Evolutionary conservation across 2,329 filamentous ascomycete species (phyloP), one percentile per base, ranked within the genome.

Genomic region (Phoma sp.): DNA sequence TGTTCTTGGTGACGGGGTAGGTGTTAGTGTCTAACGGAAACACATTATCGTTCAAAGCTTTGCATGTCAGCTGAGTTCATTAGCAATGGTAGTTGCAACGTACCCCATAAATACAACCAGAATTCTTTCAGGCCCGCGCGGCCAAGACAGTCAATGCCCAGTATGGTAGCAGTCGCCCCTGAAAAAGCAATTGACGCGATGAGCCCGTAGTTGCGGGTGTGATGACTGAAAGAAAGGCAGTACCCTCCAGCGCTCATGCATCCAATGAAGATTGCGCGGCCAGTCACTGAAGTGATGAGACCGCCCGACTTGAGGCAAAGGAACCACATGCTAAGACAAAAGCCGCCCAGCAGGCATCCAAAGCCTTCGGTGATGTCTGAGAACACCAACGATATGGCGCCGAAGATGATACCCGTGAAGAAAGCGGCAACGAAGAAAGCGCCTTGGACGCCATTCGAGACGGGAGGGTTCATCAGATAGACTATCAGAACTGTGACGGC

Each of bases 121-220:
- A 97, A 97, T 73, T 98, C 94, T 74, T 96, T 97, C 65, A 96
- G 79, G 0, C 94, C 94, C n/a, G 92, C 92, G 59, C 87, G 82
- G 67, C 88, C 94, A 67, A 94, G 96, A 74, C 92, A 96, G 73
- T 98, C 94, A 54, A 98, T 90, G 2, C 94, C 94, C 2, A 98
- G 76, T 13, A 96, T 84, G 0, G 89, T 81, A 3, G 85, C 85
- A 0, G 92, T 96, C 3, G 92, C 88, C 7, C 94, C 94, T 4
- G 86, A 83, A 70, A 97, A 96, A 0, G 93, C 85, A 12, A 92
- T 92, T 43, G 85, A 85, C 12, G 80, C 80, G 33, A 97, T 94
- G 43, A 96, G 78, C 1, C 87, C 88, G 74, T 94, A 94, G 10
- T 86, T 85, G 37, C 92, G 85, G 0, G 92, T 96, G 69, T 88